Evolutionary conservation across 306 rosid species (phyloP).

Genomic region (Luffa acutangula): DNA sequence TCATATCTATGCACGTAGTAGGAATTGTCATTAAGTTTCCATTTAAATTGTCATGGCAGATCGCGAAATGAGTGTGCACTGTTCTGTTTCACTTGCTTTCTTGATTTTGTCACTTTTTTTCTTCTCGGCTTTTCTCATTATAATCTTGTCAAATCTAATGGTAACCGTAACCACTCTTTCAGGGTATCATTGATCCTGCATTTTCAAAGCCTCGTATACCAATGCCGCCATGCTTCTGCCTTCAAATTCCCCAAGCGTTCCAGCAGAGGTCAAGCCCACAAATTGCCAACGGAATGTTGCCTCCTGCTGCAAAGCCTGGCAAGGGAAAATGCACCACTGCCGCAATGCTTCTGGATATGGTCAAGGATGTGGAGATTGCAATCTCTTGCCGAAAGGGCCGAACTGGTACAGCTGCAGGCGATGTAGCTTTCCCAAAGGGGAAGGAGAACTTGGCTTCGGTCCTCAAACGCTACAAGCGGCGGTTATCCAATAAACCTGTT

Average conservation of each 20-base stretch:
- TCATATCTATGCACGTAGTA: background rate
- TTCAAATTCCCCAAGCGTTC: slow-evolving; percentile 43
- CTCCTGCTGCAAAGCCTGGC: slow-evolving; percentile 72
- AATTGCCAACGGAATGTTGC: slow-evolving; percentile 64
- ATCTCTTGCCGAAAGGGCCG: slow-evolving; percentile 78
- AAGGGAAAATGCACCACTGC: slow-evolving; percentile 77
- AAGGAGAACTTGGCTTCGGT: slow-evolving; percentile 83
- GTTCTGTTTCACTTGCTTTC: background rate
- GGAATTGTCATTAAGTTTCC: background rate
- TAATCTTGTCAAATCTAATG: slow-evolving; percentile 5
- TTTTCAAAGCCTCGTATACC: slow-evolving; percentile 72
- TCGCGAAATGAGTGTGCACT: background rate
- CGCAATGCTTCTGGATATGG: slow-evolving; percentile 38
- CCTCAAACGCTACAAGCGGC: slow-evolving; percentile 85
- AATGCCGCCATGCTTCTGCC: slow-evolving; percentile 80
- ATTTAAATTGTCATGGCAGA: background rate
- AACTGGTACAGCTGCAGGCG: slow-evolving; percentile 92
- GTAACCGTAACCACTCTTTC: background rate
- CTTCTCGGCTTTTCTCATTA: background rate
- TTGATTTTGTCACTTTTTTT: background rate
- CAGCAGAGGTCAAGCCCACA: slow-evolving; percentile 65
- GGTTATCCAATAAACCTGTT: slow-evolving; percentile 50
- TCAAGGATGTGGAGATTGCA: slow-evolving; percentile 82
- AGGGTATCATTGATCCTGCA: slow-evolving; percentile 78
- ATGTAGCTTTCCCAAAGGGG: slow-evolving; percentile 92